Conservation (phyloP, 1,284 basidiomycete species). For the Erythrobasidium hasegawianum region DNA sequence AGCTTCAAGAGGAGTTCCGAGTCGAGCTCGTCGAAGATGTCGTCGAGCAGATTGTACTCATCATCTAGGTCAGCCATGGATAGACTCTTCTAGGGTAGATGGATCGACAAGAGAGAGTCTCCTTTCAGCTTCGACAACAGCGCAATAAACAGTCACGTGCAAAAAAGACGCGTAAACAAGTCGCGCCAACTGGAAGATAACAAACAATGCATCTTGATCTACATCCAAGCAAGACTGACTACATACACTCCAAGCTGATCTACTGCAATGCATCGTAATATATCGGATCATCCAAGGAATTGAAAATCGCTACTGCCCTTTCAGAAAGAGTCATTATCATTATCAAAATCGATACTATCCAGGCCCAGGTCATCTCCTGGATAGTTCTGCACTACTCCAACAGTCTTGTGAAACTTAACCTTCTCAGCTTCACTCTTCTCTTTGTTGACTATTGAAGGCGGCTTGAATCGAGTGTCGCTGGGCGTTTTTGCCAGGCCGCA, state of each 20-base stretch:
- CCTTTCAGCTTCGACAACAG: too few relatives aligned
- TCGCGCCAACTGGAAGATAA: too few relatives aligned
- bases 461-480: conserved; percentile 14
- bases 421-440: conserved; percentile 15
- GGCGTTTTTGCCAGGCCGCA: too few relatives aligned
- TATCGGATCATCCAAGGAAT: too few relatives aligned
- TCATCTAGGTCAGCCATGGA: too few relatives aligned
- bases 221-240: neutral
- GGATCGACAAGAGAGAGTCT: too few relatives aligned
- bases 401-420: conserved; percentile 9
- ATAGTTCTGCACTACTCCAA: conserved; percentile 3
- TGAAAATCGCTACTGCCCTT: too few relatives aligned
- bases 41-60: conserved; percentile 36
- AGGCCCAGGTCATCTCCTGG: neutral
- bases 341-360: conserved; percentile 27
- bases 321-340: conserved; percentile 32
- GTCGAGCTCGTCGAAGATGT: conserved; percentile 32
- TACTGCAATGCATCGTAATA: too few relatives aligned
- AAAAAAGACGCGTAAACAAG: neutral
- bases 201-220: neutral
- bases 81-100: too few relatives aligned
- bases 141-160: too few relatives aligned
- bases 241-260: too few relatives aligned
- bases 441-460: conserved; percentile 14
- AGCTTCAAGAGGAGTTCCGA: neutral